Conservation (phyloP, 768 basidiomycete genomes). For the Coprinopsis sp. region DNA sequence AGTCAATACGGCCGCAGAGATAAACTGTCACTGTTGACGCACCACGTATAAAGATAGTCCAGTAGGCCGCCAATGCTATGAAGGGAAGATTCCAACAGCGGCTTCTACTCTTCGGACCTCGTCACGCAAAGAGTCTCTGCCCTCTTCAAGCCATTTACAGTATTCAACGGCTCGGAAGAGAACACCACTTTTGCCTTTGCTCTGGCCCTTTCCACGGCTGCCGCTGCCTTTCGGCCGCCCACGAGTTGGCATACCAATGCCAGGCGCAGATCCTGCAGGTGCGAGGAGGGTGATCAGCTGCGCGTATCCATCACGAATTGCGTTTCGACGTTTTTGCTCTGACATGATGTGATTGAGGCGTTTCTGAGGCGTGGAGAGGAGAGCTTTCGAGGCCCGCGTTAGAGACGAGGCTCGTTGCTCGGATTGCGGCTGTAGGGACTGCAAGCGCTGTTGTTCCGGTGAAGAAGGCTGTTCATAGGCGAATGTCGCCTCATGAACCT, state of each 20-base stretch:
- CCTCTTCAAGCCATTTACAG: conserved; percentile 81
- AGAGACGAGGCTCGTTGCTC: conserved; percentile 14
- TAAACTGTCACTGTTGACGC: no score
- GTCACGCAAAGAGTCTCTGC: conserved; percentile 59
- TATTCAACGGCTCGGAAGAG: conserved; percentile 85
- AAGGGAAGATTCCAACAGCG: conserved; percentile 50
- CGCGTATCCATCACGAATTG: conserved; percentile 86
- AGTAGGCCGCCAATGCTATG: conserved; percentile 8
- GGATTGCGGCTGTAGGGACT: conserved; percentile 1
- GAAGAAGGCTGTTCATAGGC: conserved; percentile 13
- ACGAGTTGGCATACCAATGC: conserved; percentile 69
- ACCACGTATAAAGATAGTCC: no score
- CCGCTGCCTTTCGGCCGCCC: conserved; percentile 81
- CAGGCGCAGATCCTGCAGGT: conserved; percentile 64
- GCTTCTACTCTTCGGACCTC: conserved; percentile 69
- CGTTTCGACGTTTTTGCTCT: conserved; percentile 89
- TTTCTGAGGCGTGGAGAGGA: conserved; percentile 81
- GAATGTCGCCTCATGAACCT: conserved; percentile 17
- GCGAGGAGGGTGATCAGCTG: conserved; percentile 79
- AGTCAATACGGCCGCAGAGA: no score
- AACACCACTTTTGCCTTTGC: conserved; percentile 87
- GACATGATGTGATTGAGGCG: conserved; percentile 92
- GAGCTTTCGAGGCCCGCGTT: conserved; percentile 47
- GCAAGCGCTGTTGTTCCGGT: conserved; percentile 16
- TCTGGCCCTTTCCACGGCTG: conserved; percentile 57